Conservation (phyloP, 768 basidiomycete species). For the Tylopilus cervinicoccineus region DNA sequence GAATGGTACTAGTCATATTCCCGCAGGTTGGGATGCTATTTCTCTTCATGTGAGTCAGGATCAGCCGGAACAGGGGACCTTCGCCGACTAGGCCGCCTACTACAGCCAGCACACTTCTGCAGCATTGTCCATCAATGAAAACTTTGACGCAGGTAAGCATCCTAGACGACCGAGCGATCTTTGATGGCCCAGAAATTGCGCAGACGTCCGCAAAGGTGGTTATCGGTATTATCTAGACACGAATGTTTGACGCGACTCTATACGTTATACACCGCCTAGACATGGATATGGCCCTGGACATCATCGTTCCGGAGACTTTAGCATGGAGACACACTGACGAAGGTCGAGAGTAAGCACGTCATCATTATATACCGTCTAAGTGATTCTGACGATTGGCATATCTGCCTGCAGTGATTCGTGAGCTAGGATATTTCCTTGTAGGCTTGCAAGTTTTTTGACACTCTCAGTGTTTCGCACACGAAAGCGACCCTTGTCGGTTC, state of each 20-base stretch:
- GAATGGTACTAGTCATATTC: neutral
- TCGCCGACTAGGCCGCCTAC: constrained; percentile 24
- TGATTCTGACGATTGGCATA: constrained; percentile 3
- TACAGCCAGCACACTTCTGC: constrained; percentile 72
- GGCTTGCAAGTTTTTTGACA: neutral
- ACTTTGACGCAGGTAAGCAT: constrained; percentile 68
- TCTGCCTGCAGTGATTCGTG: constrained; percentile 63
- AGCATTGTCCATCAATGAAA: constrained; percentile 84
- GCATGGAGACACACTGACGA: constrained; percentile 88
- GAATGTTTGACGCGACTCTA: constrained; percentile 24
- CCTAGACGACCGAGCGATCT: neutral
- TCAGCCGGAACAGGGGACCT: neutral
- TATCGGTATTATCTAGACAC: constrained; percentile 1
- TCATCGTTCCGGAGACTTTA: constrained; percentile 79
- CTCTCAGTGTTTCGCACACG: constrained; percentile 77
- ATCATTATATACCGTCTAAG: neutral
- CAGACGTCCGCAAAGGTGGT: constrained; percentile 44
- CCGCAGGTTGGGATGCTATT: constrained; percentile 79
- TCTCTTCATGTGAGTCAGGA: constrained; percentile 69
- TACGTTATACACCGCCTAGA: constrained; percentile 48
- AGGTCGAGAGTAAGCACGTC: constrained; percentile 84
- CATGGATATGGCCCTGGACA: constrained; percentile 93
- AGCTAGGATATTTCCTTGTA: constrained; percentile 24
- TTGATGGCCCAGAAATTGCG: constrained; percentile 8
- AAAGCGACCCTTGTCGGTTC: constrained; percentile 85